Base-by-base conservation (phyloP, 768 basidiomycete genomes). In the Solioccasus polychromus region DNA sequence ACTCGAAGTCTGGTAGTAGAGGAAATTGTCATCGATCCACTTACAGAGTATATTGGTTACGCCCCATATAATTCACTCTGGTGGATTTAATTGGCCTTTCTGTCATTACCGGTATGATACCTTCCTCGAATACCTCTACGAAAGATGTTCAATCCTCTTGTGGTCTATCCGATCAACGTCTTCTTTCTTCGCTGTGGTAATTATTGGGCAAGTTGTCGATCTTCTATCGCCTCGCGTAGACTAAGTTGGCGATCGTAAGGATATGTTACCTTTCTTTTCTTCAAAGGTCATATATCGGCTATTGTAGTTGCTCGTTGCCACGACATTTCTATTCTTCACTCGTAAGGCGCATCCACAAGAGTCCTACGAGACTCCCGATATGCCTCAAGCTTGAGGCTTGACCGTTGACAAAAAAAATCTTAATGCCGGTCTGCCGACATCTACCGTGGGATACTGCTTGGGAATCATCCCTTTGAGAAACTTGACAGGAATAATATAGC, bases 71-170 rank as follows among this genome's bases (percentile, higher is more conserved):
- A 45, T 54, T 39, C 31, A 28, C 31, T 42, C 43, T 9, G 5
- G 24, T 23, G 25, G 42, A 22, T n/a, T 32, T 19, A 25, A 44
- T 34, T 31, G 41, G 22, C 28, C 35, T 28, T 48, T 47, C 15
- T 47, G 28, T 50, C 42, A 60, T 60, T 51, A 46, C 51, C 54
- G 53, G 44, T 49, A 25, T 41, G 35, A 45, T 40, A 19, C 42
- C 30, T 53, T 40, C 31, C 22, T 42, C 36, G 47, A 40, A 57
- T 45, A 34, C 15, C n/a, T 17, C 8, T 38, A 23, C 28, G n/a
- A 41, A 41, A 40, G 14, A 38, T 22, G n/a, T 19, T 9, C 31
- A 22, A 43, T 23, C 26, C 30, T 42, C 29, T 39, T 39, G 30
- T 10, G 23, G 23, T 32, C 8, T 17, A 28, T 42, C 32, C 38